phyloP scores from a whole-genome alignment of 208 protist genomes.

The Paratrypanosoma confusum region DNA sequence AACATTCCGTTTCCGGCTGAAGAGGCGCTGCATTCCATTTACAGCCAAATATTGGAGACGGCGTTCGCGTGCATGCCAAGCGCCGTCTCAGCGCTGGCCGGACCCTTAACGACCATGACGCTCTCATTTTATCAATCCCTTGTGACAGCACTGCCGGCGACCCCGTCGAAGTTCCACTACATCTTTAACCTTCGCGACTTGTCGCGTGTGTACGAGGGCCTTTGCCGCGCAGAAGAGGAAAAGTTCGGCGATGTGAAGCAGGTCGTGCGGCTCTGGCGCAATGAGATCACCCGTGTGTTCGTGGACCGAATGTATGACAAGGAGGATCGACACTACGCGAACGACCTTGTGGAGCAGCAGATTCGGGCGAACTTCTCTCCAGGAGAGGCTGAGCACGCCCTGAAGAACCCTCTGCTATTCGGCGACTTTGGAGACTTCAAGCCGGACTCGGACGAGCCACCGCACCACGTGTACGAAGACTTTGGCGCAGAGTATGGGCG shows the following conservation, averaged over 20 bases:
- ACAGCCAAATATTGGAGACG: constrained; percentile 89
- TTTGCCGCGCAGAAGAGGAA: constrained; percentile 90
- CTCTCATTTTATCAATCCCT: constrained; percentile 91
- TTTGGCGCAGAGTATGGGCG: constrained; percentile 73
- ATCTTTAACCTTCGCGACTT: constrained; percentile 99
- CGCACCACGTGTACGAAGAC: constrained; percentile 89
- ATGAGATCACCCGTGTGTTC: constrained; percentile 96
- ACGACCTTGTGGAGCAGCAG: constrained; percentile 55
- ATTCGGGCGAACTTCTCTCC: constrained; percentile 64
- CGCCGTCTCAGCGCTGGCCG: constrained; percentile 25
- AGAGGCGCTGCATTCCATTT: constrained; percentile 94
- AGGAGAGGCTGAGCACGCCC: constrained; percentile 25
- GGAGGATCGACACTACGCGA: constrained; percentile 89
- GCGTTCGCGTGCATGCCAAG: constrained; percentile 73
- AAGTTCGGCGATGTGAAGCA: constrained; percentile 59
- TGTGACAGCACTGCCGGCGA: constrained; percentile 89
- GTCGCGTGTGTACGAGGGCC: constrained; percentile 95
- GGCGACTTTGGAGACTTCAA: constrained; percentile 94
- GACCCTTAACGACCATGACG: constrained; percentile 84
- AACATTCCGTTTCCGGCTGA: constrained; percentile 96
- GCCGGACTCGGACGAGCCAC: constrained; percentile 62
- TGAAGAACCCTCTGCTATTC: constrained; percentile 91
- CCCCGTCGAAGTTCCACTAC: constrained; percentile 99
- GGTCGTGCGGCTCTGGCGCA: constrained; percentile 96
- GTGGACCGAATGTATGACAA: constrained; percentile 94